Conservation (phyloP, 306 rosid species). For the Morella rubra region DNA sequence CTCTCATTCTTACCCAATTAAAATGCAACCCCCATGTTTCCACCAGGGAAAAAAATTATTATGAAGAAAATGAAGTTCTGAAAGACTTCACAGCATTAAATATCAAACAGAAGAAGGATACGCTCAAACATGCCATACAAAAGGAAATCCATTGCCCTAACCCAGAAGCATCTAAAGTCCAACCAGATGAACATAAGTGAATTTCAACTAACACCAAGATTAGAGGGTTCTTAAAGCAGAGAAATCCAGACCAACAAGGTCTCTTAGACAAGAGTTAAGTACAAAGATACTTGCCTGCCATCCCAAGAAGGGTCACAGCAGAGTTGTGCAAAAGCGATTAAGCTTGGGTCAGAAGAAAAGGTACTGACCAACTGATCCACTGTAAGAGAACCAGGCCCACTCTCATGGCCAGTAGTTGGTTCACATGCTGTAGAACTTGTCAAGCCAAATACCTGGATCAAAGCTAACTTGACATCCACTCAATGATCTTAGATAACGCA, state of each 20-base stretch:
- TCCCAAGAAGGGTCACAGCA: conserved; percentile 89
- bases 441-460: conserved; percentile 80
- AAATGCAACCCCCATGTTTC: background rate
- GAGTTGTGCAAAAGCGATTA: conserved; percentile 93
- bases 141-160: background rate
- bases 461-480: conserved; percentile 29
- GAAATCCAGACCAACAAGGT: conserved; percentile 24
- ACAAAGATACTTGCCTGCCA: conserved; percentile 51
- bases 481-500: background rate
- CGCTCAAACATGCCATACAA: background rate
- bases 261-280: conserved; percentile 6
- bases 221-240: background rate
- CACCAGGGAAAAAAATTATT: background rate
- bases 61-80: background rate
- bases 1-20: conserved; percentile 6
- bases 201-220: conserved; percentile 11
- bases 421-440: conserved; percentile 56
- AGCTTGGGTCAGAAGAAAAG: conserved; percentile 97
- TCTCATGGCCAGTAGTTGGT: conserved; percentile 30
- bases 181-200: background rate
- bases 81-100: background rate
- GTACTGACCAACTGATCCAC: conserved; percentile 91
- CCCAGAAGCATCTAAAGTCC: background rate
- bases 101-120: background rate
- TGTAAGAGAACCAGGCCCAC: conserved; percentile 68